phyloP scores from a whole-genome alignment of 345 rosid species.

The Noccaea caerulescens region DNA sequence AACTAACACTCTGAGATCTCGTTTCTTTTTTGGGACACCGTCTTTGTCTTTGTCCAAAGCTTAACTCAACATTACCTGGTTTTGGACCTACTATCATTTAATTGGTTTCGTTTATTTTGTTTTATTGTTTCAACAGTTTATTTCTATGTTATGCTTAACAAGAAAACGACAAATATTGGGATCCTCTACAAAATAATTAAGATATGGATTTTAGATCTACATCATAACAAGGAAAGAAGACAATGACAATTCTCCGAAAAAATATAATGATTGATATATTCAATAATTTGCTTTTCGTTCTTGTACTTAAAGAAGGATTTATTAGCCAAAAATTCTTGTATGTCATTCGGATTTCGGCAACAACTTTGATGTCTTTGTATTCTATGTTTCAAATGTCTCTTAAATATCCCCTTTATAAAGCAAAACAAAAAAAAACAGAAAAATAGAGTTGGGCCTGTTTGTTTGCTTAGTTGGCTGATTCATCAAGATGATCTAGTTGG shows the following conservation, averaged over 20 bases:
- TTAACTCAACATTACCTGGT: constrained; percentile 38
- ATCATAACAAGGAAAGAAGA: constrained; percentile 17
- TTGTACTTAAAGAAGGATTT: not conserved
- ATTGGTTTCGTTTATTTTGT: constrained; percentile 22
- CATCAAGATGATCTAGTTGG: too few species aligned
- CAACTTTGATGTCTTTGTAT: not conserved
- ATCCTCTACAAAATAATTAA: constrained; percentile 31
- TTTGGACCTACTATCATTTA: constrained; percentile 31
- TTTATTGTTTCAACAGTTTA: constrained; percentile 14
- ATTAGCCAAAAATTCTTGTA: not conserved
- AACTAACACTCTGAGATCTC: constrained; percentile 36
- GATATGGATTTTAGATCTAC: constrained; percentile 25
- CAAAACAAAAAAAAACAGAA: too few species aligned
- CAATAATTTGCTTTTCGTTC: not conserved
- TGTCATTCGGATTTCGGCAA: not conserved
- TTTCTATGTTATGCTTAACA: constrained; percentile 23
- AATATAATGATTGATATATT: constrained; percentile 3
- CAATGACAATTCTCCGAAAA: not conserved
- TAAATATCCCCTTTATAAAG: not conserved
- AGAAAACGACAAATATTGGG: constrained; percentile 15
- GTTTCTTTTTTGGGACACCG: constrained; percentile 24
- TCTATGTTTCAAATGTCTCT: too few species aligned
- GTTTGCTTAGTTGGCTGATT: too few species aligned
- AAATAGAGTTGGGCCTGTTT: too few species aligned
- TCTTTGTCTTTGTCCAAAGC: constrained; percentile 35